Evolutionary conservation across 345 rosid genomes (phyloP).

Genomic region (Ceriops decandra): DNA sequence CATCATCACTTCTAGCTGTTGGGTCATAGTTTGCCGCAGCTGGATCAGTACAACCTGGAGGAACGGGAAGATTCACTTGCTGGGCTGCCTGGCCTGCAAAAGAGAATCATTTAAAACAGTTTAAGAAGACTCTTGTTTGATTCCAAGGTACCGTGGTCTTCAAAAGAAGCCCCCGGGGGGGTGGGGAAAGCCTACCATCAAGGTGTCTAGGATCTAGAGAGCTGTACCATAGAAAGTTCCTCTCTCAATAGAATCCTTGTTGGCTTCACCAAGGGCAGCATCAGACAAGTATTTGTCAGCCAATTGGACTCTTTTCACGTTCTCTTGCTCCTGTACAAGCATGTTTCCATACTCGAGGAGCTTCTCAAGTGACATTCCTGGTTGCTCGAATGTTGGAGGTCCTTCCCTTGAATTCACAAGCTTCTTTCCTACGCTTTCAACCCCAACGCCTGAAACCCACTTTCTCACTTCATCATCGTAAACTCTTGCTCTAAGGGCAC

Average conservation of each 20-base stretch:
- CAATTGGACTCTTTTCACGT: slow-evolving; percentile 93
- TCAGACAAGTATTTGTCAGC: slow-evolving; percentile 79
- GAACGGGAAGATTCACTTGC: slow-evolving; percentile 63
- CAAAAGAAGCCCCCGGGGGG: background rate
- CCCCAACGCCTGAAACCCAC: slow-evolving; percentile 63
- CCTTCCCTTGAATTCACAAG: slow-evolving; percentile 90
- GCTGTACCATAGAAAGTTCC: slow-evolving; percentile 77
- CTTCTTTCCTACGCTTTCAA: slow-evolving; percentile 59
- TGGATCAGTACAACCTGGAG: slow-evolving; percentile 86
- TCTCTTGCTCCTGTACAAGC: slow-evolving; percentile 90
- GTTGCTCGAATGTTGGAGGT: slow-evolving; percentile 76
- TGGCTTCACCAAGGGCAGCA: slow-evolving; percentile 92
- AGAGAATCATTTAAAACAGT: background rate
- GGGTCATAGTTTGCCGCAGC: slow-evolving; percentile 71
- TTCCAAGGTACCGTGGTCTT: background rate
- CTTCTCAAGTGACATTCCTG: slow-evolving; percentile 65
- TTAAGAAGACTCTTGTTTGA: background rate
- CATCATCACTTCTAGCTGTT: slow-evolving; percentile 92
- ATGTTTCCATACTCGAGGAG: slow-evolving; percentile 75
- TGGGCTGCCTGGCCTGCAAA: slow-evolving; percentile 80
- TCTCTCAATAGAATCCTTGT: slow-evolving; percentile 55
- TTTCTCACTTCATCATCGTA: slow-evolving; percentile 98
- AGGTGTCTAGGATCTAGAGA: slow-evolving; percentile 33
- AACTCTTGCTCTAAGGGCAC: slow-evolving; percentile 92
- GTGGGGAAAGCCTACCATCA: slow-evolving; percentile 35